These are phyloP conservation scores for Trichosporon faecale DNA, from an alignment of 1,284 basidiomycete species.

Conservation along the genomic window DNA sequence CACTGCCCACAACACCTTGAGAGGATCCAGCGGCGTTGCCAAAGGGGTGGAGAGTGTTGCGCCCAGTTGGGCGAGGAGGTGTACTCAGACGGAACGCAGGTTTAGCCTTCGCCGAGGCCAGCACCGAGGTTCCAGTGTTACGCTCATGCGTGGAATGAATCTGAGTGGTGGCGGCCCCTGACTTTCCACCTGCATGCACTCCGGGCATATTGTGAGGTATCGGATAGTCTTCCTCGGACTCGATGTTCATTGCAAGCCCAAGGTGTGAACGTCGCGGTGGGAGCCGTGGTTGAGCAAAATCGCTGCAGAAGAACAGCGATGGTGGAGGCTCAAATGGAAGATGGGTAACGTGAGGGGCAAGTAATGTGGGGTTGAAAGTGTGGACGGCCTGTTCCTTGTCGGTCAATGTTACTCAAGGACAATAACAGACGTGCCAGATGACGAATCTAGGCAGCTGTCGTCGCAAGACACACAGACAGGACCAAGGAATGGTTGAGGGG, in stretches of 20 bases:
- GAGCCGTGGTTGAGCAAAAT: not conserved
- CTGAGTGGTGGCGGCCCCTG: not conserved
- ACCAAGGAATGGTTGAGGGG: not conserved
- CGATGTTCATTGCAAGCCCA: not conserved
- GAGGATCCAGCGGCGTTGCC: not conserved
- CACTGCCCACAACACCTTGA: not conserved
- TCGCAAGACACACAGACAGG: not conserved
- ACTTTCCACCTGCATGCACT: not conserved
- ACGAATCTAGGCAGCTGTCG: not conserved
- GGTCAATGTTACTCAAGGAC: not conserved
- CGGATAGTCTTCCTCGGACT: conserved; percentile 3
- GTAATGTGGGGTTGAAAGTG: not conserved
- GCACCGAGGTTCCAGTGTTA: not conserved
- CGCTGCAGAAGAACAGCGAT: not conserved
- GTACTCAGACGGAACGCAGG: not conserved
- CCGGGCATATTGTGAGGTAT: not conserved
- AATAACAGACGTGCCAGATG: not conserved
- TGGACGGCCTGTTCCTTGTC: not conserved
- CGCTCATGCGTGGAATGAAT: conserved; percentile 6
- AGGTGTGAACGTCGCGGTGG: not conserved
- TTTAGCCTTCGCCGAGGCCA: not conserved
- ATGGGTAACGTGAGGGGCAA: not conserved
- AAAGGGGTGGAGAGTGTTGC: not conserved
- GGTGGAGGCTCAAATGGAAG: not conserved
- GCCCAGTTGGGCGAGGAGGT: not conserved